These are phyloP conservation scores for Mucor circinelloides DNA, from an alignment of 371 early-diverging fungal genomes.

Conservation along the genomic window DNA sequence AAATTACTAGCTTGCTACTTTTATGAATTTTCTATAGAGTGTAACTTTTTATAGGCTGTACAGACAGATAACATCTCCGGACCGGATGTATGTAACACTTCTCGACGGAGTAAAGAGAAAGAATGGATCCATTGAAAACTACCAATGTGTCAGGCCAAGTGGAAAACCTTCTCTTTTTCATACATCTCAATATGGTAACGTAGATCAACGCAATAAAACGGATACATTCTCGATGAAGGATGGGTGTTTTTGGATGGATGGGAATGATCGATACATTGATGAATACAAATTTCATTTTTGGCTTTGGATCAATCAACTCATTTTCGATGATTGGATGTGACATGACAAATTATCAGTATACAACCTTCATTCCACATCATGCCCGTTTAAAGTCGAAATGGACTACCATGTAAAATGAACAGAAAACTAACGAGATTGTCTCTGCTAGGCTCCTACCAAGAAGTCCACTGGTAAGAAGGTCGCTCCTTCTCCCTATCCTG, in stretches of 20 bases:
- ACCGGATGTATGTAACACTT: too few species aligned
- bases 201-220: not conserved
- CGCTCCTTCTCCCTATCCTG: conserved; percentile 88
- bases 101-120: not conserved
- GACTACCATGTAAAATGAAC: too few species aligned
- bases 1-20: too few species aligned
- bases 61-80: too few species aligned
- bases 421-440: not conserved
- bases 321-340: not conserved
- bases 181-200: conserved; percentile 24
- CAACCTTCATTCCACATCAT: too few species aligned
- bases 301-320: not conserved
- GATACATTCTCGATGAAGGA: not conserved
- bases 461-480: conserved; percentile 86
- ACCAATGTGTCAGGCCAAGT: not conserved
- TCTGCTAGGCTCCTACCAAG: conserved; percentile 55
- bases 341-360: not conserved
- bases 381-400: too few species aligned
- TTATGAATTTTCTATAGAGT: too few species aligned
- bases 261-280: not conserved
- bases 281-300: not conserved
- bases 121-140: not conserved
- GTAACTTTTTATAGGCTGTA: too few species aligned
- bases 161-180: conserved; percentile 29
- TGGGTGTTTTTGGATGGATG: conserved; percentile 9